Base-by-base conservation (phyloP, 768 basidiomycete genomes). In the Termitomyces sp. region DNA sequence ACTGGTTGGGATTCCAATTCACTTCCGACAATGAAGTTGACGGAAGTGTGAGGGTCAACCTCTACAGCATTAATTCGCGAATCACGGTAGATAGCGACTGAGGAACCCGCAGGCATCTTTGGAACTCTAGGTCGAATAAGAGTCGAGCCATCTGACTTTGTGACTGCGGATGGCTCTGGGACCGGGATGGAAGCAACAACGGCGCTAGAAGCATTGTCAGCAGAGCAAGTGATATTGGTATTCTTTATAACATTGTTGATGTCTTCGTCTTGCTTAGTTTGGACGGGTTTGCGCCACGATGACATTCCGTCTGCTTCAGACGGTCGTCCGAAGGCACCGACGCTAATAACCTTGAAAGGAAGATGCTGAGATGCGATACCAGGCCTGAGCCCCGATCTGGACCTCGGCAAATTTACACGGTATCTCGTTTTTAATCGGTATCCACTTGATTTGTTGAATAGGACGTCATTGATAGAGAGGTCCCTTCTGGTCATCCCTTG, bases 21-120 rank as follows among this genome's bases (percentile, higher is more conserved):
- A 65, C 90, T 92, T 54, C 75, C 81, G 44, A 93, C 88, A 46
- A 85, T 89, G 73, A 94, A 94, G 60, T 82, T 85, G 56, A 92
- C 87, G 10, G 76, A 61, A 16, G 76, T 67, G 54, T 77, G 80
- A 4, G 77, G 62, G 62, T 83, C 80, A 37, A 73, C 72, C 56
- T 74, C 76, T 32, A 79, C 75, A 16, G 71, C 68, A 54, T 84
- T 82, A 37, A 83, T 77, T 32, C 78, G 77, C 7, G 82, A 82
- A 66, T 84, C 82, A 38, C 87, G 85, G 68, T 86, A 86, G 70
- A 89, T 89, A 35, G 85, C 89, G 53, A 91, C 85, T 41, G 78
- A 80, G 45, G 86, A 84, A 21, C 88, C 89, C 52, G 74, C 82
- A 48, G 88, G 87, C 80, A 89, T 82, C 68, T 85, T 90, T 5